Percentiles rank a stretch among this genome's conserved stretches.
Evolutionary conservation across 345 rosid species (phyloP).

Genomic region (Eucalyptus tenuipes): DNA sequence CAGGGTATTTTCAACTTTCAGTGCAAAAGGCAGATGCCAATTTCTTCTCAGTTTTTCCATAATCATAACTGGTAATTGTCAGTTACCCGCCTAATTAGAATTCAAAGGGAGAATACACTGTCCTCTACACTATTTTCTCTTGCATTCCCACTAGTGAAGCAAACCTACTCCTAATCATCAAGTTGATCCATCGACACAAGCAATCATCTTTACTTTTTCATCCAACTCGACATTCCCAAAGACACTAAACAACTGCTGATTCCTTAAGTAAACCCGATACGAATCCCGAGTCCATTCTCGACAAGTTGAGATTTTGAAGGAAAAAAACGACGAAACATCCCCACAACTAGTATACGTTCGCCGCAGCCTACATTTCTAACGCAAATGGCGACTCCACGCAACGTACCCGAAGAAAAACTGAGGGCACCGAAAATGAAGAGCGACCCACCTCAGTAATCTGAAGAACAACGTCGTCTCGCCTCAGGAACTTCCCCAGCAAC

Average conservation of each 20-base stretch:
- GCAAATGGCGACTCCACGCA: not conserved
- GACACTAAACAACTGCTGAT: not conserved
- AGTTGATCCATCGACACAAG: not conserved
- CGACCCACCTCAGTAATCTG: slow-evolving; percentile 72
- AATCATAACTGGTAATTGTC: not conserved
- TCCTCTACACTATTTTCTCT: not conserved
- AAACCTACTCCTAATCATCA: not conserved
- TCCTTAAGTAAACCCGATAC: not conserved
- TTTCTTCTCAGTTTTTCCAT: not conserved
- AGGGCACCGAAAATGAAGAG: not conserved
- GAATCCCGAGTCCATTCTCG: not conserved
- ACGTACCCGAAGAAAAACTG: not conserved
- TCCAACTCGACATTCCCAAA: not conserved
- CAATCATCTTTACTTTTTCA: not conserved
- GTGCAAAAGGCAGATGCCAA: not conserved
- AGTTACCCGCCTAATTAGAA: not conserved
- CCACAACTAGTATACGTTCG: not conserved
- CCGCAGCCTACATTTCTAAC: not conserved
- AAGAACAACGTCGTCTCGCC: slow-evolving; percentile 69
- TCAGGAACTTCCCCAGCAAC: slow-evolving; percentile 77
- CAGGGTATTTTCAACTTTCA: not conserved
- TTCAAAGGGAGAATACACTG: not conserved
- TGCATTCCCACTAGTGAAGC: not conserved
- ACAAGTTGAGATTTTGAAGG: not conserved
- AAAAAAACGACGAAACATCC: not conserved